Base-by-base conservation (phyloP, 2,329 filamentous ascomycete species). In the Apiospora rasikravindrae region DNA sequence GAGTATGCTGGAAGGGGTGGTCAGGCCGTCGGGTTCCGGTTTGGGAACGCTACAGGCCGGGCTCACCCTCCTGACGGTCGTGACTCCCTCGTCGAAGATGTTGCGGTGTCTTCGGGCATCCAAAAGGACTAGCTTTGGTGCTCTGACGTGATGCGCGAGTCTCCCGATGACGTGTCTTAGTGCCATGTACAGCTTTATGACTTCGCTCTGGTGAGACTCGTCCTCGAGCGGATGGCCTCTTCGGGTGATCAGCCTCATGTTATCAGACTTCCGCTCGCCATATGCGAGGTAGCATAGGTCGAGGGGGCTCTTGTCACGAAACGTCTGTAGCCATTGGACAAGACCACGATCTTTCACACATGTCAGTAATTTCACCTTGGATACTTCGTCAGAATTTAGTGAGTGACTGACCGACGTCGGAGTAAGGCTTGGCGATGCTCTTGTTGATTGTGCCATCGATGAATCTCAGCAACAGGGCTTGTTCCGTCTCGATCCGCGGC, bases 91-190 rank as follows among this genome's bases (percentile, higher is more conserved):
- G 26, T 80, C 75, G 0, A 87, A 75, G 0, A 86, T 51, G 1
- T 78, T 70, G 1, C 73, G 72, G 10, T 87, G 47, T 14, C 73
- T 72, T 3, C 67, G 67, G 2, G 79, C 76, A 69, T 83, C 80
- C 8, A 79, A 74, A 1, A 87, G 68, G 0, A 88, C 78, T 11
- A 82, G 73, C 4, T 80, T 78, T 0, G 81, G 77, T 1, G 83
- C 82, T 13, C 84, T 81, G 2, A 85, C 76, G 69, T 84, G 83
- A 29, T 84, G 77, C n/a, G 83, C 83, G 1, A 89, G 75, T 0
- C 86, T 80, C 2, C 86, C 85, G 10, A 88, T 76, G 45, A 80
- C 79, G 74, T 88, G 87, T 5, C 78, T 77, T 6, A 82, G 77
- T 3, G 67, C 53, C 4, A 73, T 71, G 71, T 84, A 85, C 0